Conservation (phyloP, 345 rosid genomes). For the Eucalyptus erythrocorys region DNA sequence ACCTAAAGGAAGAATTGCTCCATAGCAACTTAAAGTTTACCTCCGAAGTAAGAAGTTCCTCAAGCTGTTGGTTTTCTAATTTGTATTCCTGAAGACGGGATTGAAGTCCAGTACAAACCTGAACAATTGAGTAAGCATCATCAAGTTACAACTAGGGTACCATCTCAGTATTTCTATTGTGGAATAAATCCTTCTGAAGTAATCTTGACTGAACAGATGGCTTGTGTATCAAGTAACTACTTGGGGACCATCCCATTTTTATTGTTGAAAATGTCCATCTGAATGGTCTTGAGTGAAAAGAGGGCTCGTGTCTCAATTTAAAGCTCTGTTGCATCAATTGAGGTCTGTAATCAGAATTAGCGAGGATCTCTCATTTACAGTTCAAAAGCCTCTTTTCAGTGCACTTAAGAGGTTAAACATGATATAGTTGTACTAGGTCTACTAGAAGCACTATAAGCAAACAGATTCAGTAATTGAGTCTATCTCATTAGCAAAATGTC, state of each 20-base stretch:
- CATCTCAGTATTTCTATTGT: not conserved
- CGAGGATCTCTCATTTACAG: not conserved
- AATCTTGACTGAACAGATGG: not conserved
- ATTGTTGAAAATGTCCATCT: not conserved
- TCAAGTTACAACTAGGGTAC: not conserved
- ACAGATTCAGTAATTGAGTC: not conserved
- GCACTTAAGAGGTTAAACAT: not conserved
- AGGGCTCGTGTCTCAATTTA: not conserved
- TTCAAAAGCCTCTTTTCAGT: not conserved
- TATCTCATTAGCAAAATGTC: not conserved
- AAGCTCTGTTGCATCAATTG: not conserved
- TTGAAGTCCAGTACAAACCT: slow-evolving; percentile 97
- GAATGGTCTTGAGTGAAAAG: not conserved
- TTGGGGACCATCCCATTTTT: not conserved
- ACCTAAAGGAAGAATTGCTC: not conserved
- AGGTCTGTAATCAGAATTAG: not conserved
- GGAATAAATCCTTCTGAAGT: not conserved
- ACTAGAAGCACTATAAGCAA: not conserved
- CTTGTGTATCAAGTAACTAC: not conserved
- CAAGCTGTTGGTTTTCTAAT: slow-evolving; percentile 94
- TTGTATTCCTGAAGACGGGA: slow-evolving; percentile 96
- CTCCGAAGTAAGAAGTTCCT: slow-evolving; percentile 96
- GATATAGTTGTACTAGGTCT: not conserved
- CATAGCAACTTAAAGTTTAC: slow-evolving; percentile 13
- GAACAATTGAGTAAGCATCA: not conserved